phyloP scores from a whole-genome alignment of 2,329 filamentous ascomycete genomes.

The Epicoccum sorghinum region DNA sequence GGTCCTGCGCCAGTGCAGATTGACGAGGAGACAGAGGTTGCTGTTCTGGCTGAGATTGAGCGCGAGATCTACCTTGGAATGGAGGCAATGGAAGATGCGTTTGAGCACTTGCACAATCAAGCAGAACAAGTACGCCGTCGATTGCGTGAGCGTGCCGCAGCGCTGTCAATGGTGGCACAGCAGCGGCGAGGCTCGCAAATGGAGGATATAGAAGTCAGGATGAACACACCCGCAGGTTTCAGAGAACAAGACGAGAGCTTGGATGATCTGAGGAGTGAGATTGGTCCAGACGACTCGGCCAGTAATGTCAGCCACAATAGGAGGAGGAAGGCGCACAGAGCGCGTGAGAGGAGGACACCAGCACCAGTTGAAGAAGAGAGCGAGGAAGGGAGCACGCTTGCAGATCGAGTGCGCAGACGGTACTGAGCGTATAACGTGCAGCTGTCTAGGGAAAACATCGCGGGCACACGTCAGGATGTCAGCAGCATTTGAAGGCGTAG shows the following conservation, averaged over 20 bases:
- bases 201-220: constrained; percentile 51
- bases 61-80: constrained; percentile 92
- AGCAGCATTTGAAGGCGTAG: constrained; percentile 1
- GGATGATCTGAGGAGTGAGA: constrained; percentile 53
- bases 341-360: constrained; percentile 72
- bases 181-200: constrained; percentile 56
- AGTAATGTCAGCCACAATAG: constrained; percentile 79
- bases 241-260: constrained; percentile 42
- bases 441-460: not conserved
- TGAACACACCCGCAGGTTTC: constrained; percentile 55
- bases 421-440: constrained; percentile 16
- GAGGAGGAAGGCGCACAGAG: constrained; percentile 69
- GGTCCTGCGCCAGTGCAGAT: constrained; percentile 75
- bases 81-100: constrained; percentile 92
- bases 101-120: constrained; percentile 85
- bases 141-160: constrained; percentile 81
- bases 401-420: constrained; percentile 37
- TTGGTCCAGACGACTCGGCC: constrained; percentile 79
- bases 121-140: constrained; percentile 81
- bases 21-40: constrained; percentile 93
- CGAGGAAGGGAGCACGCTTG: constrained; percentile 36
- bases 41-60: constrained; percentile 87
- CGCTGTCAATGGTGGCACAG: constrained; percentile 71
- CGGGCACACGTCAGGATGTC: not conserved
- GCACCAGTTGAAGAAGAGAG: constrained; percentile 68